Conservation (phyloP, 176 grass and related monocot species). For the Poa pratensis region DNA sequence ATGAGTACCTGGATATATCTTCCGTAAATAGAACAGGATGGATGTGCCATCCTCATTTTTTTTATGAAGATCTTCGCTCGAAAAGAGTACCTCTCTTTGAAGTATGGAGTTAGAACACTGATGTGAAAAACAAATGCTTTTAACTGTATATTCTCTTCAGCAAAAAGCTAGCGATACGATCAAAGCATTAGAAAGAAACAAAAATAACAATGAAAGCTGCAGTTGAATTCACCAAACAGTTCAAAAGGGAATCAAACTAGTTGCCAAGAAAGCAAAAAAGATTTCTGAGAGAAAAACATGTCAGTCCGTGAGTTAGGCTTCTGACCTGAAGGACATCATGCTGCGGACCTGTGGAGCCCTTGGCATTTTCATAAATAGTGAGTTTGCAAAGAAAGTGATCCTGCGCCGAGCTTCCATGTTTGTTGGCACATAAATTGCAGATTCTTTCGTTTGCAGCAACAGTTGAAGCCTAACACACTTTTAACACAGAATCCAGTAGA, state of each 20-base stretch:
- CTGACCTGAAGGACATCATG: conserved; percentile 95
- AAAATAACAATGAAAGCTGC: neutral
- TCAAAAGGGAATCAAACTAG: conserved; percentile 1
- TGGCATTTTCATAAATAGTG: conserved; percentile 96
- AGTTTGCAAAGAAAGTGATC: conserved; percentile 98
- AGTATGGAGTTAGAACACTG: conserved; percentile 98
- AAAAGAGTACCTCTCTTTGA: conserved; percentile 86
- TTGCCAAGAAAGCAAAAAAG: neutral
- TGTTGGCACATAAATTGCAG: conserved; percentile 82
- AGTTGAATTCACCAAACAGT: neutral
- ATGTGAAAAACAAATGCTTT: conserved; percentile 34
- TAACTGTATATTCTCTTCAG: neutral
- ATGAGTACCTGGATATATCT: conserved; percentile 86
- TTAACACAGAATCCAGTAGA: conserved; percentile 24
- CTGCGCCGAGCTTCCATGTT: conserved; percentile 92
- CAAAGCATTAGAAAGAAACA: neutral
- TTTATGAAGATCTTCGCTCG: conserved; percentile 52
- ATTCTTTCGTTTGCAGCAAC: conserved; percentile 86
- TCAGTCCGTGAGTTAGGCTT: neutral
- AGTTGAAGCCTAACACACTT: conserved; percentile 90
- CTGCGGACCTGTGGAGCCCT: conserved; percentile 64
- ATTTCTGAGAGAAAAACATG: neutral
- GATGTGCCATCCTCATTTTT: conserved; percentile 96
- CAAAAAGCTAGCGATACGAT: neutral
- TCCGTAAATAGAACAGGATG: conserved; percentile 81